Evolutionary conservation across 2,329 filamentous ascomycete genomes (phyloP).

Genomic region (Colletotrichum sp.): DNA sequence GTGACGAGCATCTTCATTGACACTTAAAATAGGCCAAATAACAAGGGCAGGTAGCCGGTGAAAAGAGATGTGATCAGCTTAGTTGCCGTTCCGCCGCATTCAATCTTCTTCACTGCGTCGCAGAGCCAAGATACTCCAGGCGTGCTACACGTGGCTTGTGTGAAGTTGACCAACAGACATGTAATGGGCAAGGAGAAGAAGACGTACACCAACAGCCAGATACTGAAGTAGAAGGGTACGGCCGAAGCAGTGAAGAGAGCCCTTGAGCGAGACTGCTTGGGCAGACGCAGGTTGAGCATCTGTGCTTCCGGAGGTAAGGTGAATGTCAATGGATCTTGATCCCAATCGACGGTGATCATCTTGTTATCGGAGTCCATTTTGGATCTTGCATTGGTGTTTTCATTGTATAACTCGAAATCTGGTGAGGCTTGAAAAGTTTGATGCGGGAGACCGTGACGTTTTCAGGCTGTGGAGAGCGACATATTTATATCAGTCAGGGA

Average conservation of each 20-base stretch:
- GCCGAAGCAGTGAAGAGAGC: not conserved
- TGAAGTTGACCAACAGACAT: not conserved
- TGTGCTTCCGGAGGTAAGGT: not conserved
- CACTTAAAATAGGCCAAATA: not conserved
- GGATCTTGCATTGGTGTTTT: not conserved
- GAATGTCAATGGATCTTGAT: not conserved
- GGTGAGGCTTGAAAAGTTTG: not conserved
- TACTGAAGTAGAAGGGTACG: not conserved
- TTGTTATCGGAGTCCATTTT: not conserved
- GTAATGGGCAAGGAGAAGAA: not conserved
- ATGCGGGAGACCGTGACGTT: not conserved
- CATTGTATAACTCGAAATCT: not conserved
- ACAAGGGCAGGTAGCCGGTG: not conserved
- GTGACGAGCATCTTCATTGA: not conserved
- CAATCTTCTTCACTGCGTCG: not conserved
- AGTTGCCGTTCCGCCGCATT: not conserved
- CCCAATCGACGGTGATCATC: not conserved
- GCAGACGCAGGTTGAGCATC: not conserved
- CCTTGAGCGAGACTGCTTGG: not conserved
- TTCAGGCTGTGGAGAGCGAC: rapidly evolving
- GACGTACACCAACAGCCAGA: not conserved
- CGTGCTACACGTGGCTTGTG: not conserved
- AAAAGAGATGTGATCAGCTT: not conserved
- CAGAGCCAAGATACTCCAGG: not conserved
- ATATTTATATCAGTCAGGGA: not conserved